Percentiles rank a stretch among this genome's conserved stretches.
Conservation (phyloP, 345 rosid genomes). For the Populus ilicifolia region DNA sequence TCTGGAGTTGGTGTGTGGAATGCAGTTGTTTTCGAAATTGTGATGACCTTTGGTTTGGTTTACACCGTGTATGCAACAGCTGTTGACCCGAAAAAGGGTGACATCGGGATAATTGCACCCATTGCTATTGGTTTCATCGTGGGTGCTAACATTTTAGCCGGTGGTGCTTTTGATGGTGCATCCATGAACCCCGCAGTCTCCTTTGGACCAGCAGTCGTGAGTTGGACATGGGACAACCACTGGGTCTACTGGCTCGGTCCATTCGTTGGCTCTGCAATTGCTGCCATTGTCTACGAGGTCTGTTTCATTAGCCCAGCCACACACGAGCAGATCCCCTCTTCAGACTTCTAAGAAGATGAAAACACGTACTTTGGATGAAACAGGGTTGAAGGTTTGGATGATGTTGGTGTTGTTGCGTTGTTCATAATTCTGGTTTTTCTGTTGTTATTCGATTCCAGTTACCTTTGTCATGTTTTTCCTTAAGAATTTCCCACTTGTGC, state of each 20-base stretch:
- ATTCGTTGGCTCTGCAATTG: constrained; percentile 24
- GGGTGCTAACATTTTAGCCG: constrained; percentile 34
- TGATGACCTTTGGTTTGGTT: constrained; percentile 33
- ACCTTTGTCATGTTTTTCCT: constrained; percentile 11
- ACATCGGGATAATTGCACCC: constrained; percentile 23
- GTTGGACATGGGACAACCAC: constrained; percentile 33
- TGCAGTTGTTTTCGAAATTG: constrained; percentile 28
- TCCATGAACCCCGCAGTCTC: constrained; percentile 37
- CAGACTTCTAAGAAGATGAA: constrained; percentile 8
- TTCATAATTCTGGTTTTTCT: constrained; percentile 17
- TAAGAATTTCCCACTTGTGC: background rate
- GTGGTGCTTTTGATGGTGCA: constrained; percentile 35
- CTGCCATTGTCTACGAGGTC: constrained; percentile 24
- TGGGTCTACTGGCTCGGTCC: constrained; percentile 39
- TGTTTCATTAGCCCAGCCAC: constrained; percentile 25
- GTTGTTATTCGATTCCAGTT: constrained; percentile 24
- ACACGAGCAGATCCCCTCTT: constrained; percentile 20
- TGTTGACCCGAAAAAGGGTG: constrained; percentile 24
- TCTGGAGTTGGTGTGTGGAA: constrained; percentile 26
- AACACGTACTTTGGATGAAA: background rate
- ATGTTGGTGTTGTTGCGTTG: constrained; percentile 19
- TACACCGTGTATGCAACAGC: constrained; percentile 32
- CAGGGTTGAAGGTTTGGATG: constrained; percentile 11
- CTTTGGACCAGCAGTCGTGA: constrained; percentile 30
- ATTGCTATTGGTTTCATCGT: constrained; percentile 32